Conservation (phyloP, 2,329 filamentous ascomycete genomes). For the Verticillium nonalfalfae region DNA sequence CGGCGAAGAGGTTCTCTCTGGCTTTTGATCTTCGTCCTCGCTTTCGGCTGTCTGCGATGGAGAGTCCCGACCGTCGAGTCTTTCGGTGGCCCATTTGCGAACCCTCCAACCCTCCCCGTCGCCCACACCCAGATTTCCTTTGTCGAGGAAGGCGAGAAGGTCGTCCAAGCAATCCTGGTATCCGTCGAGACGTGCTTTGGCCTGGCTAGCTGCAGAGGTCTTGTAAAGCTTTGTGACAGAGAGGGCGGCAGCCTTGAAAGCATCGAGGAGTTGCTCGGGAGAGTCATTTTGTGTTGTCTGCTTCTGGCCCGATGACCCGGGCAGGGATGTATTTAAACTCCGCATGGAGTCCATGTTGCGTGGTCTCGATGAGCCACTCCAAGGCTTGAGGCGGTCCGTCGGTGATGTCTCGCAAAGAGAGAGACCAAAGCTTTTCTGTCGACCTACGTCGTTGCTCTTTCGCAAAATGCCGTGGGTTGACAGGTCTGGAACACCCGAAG, state of each 20-base stretch:
- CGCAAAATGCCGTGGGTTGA: background rate
- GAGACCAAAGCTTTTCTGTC: background rate
- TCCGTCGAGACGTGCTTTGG: slow-evolving; percentile 69
- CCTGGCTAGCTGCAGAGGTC: slow-evolving; percentile 72
- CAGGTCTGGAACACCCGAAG: slow-evolving; percentile 1
- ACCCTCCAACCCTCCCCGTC: slow-evolving; percentile 70
- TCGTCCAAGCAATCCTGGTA: slow-evolving; percentile 95
- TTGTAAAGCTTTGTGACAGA: slow-evolving; percentile 97
- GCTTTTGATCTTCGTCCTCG: slow-evolving; percentile 63
- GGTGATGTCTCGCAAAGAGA: background rate
- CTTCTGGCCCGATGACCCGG: slow-evolving; percentile 11
- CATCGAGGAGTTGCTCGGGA: slow-evolving; percentile 68
- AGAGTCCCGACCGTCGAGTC: slow-evolving; percentile 56
- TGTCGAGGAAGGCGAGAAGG: slow-evolving; percentile 77
- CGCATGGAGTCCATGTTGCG: slow-evolving; percentile 24
- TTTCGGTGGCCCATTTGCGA: slow-evolving; percentile 61
- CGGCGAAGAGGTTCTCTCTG: slow-evolving; percentile 53
- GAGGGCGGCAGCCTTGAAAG: slow-evolving; percentile 87
- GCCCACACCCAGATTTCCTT: slow-evolving; percentile 67
- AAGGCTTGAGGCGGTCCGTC: background rate
- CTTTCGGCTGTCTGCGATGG: slow-evolving; percentile 52
- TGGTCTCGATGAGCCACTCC: background rate
- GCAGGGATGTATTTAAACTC: slow-evolving; percentile 18
- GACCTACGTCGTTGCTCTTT: background rate
- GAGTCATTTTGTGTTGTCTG: slow-evolving; percentile 27